Percentiles rank a stretch among this genome's conserved stretches.
These are phyloP conservation scores for Candida tetrigidarum DNA, from an alignment of 1,139 yeast species.

Conservation along the genomic window DNA sequence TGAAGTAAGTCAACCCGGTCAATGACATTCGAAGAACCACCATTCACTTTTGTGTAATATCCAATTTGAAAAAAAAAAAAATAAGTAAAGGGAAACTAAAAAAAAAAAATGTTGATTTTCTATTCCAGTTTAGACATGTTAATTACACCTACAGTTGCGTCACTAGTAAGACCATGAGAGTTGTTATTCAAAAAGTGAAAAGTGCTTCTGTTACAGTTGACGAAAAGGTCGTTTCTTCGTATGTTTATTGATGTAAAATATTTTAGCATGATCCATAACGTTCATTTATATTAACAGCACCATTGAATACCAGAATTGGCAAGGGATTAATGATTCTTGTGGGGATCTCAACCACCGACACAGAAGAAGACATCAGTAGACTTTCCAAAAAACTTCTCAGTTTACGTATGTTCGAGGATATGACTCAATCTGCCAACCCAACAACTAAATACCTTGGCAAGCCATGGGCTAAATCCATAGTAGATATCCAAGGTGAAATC, in stretches of 20 bases:
- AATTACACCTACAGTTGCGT: too few species aligned
- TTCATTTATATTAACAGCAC: neutral
- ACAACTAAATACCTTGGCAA: constrained; percentile 64
- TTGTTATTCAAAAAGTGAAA: constrained; percentile 87
- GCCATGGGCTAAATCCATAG: constrained; percentile 47
- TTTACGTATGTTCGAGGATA: constrained; percentile 74
- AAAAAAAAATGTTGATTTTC: too few species aligned
- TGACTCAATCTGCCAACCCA: constrained; percentile 29
- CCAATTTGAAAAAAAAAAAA: neutral
- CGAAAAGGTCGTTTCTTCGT: constrained; percentile 66
- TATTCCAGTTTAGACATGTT: too few species aligned
- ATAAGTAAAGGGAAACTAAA: too few species aligned
- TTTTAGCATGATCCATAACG: neutral
- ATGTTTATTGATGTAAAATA: constrained; percentile 29
- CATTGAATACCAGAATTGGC: constrained; percentile 56
- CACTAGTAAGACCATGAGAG: constrained; percentile 57
- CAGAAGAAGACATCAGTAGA: constrained; percentile 69
- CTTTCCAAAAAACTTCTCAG: constrained; percentile 68
- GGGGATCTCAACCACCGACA: constrained; percentile 81
- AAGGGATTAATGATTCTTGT: constrained; percentile 81
- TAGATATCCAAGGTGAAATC: constrained; percentile 35
- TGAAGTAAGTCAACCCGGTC: too few species aligned
- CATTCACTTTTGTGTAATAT: neutral
- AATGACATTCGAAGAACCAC: too few species aligned
- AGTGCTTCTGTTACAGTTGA: constrained; percentile 89